Evolutionary conservation across 441 rosid genomes (phyloP).

Genomic region (Populus trichocarpa): DNA sequence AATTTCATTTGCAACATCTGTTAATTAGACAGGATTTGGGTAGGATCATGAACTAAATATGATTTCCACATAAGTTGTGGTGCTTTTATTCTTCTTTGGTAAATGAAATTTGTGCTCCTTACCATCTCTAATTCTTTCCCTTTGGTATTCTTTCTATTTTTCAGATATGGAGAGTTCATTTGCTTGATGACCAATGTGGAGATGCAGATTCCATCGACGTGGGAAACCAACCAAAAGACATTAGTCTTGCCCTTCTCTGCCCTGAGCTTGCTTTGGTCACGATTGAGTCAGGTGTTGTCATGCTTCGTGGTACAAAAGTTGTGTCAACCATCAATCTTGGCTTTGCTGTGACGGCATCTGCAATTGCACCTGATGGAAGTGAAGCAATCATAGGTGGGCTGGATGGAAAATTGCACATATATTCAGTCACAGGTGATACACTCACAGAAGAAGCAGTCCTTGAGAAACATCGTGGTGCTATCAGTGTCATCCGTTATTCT

Average conservation of each 20-base stretch:
- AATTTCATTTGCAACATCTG: neutral
- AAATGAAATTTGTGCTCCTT: neutral
- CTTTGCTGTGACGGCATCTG: constrained; percentile 75
- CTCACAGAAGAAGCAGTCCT: constrained; percentile 73
- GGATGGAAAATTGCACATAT: constrained; percentile 82
- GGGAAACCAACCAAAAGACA: constrained; percentile 86
- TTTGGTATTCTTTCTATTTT: constrained; percentile 12
- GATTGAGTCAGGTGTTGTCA: constrained; percentile 71
- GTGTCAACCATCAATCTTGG: constrained; percentile 73
- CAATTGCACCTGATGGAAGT: constrained; percentile 77
- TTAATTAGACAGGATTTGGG: neutral
- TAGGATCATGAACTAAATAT: neutral
- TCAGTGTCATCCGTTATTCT: constrained; percentile 76
- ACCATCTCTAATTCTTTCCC: constrained; percentile 11
- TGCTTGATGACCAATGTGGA: constrained; percentile 68
- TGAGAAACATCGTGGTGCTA: constrained; percentile 88
- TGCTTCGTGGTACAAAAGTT: constrained; percentile 62
- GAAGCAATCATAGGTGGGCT: constrained; percentile 86
- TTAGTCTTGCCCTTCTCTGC: constrained; percentile 61
- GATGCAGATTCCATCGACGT: constrained; percentile 61
- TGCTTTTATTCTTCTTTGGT: neutral
- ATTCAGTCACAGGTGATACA: constrained; percentile 62
- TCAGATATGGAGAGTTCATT: constrained; percentile 70
- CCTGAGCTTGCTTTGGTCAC: constrained; percentile 72
- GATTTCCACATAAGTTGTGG: neutral